Evolutionary conservation across 805 yeast species (phyloP), one percentile per base, ranked within the genome.

Genomic region (Candida montana): DNA sequence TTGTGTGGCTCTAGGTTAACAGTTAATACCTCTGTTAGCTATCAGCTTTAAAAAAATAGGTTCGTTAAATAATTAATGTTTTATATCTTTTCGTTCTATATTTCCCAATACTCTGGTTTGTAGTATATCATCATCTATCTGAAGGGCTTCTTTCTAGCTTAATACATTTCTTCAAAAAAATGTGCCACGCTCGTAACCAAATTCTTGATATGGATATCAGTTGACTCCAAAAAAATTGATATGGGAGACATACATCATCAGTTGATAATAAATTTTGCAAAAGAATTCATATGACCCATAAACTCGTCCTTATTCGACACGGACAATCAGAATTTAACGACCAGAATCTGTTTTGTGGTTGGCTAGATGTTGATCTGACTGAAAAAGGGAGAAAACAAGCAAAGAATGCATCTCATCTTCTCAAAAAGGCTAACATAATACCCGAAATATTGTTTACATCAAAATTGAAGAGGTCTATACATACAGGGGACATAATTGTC

Each of bases 301-400:
- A 71, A 50, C 63, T 80, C 46, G 67, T 81, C 40, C 64, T 84
- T 45, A 72, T 84, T 40, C 77, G 95, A 64, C 95, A 85, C 69
- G 95, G 95, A 4, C 85, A 85, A 61, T 81, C 89, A 56, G 81
- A 78, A 55, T 79, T 87, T 78, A 85, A 85, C 59, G 79, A 81
- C 58, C 75, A 75, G 56, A 79, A 83, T 63, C 69, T 77, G 49
- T 85, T 85, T 64, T 83, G 93, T 61, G 95, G 95, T 16, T 85
- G 95, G 95, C 79, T 83, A 24, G 91, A 85, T 64, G 81, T 83
- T 27, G 70, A 73, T 44, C 67, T 85, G 52, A 80, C 90, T 4
- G 78, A 66, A 7, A 72, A 75, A 46, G 95, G 95, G 36, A 66
- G 69, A 49, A 64, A 67, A 46, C 93, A 85, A 62, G 95, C 95